These are phyloP conservation scores for Spizellomyces punctatus DNA, from an alignment of 192 early-diverging fungal species.

Conservation along the genomic window DNA sequence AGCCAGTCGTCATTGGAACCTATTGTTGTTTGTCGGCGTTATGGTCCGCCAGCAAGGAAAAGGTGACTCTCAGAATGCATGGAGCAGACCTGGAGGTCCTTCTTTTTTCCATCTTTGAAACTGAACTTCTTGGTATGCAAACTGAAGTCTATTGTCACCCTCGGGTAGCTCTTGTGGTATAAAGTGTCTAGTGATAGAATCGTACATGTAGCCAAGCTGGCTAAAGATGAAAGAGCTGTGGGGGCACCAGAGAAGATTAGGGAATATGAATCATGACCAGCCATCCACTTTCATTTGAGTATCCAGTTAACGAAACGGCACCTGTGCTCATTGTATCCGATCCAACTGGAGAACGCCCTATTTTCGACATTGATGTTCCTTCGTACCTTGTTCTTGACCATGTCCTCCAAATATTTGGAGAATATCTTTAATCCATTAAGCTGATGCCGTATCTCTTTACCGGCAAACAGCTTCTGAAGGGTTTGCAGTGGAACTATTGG, in stretches of 20 bases:
- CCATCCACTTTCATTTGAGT: neutral
- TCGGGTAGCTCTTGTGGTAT: neutral
- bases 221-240: slow-evolving; percentile 3
- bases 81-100: neutral
- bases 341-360: slow-evolving; percentile 1
- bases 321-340: slow-evolving; percentile 16
- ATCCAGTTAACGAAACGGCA: neutral
- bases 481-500: neutral
- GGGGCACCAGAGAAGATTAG: neutral
- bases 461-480: neutral
- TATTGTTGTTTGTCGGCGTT: neutral
- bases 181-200: neutral
- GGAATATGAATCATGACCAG: neutral
- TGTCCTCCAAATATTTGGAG: slow-evolving; percentile 1
- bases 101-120: slow-evolving; percentile 30
- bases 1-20: slow-evolving; percentile 5
- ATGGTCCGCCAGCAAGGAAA: neutral
- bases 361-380: slow-evolving; percentile 4
- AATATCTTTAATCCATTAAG: neutral
- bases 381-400: neutral
- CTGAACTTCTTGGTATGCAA: slow-evolving; percentile 12
- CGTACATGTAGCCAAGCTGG: slow-evolving; percentile 6
- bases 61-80: neutral
- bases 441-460: slow-evolving; percentile 1
- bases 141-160: neutral